Percentiles rank a stretch among this genome's conserved stretches.
These are phyloP conservation scores for Neopestalotiopsis sp. DNA, from an alignment of 2,329 filamentous ascomycete genomes.

Conservation along the genomic window DNA sequence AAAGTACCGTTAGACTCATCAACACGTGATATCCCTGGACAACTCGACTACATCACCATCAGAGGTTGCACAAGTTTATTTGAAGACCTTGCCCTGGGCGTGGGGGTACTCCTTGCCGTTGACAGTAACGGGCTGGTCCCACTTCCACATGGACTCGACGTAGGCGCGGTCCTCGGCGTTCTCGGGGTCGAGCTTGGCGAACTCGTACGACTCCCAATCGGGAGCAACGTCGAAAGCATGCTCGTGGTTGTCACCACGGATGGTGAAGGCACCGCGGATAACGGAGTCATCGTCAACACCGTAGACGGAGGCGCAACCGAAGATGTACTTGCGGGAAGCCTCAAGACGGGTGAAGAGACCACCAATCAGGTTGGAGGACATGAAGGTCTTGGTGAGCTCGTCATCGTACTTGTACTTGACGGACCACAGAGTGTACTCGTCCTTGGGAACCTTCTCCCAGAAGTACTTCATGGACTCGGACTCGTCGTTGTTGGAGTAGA, in stretches of 20 bases:
- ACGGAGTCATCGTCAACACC: constrained; percentile 87
- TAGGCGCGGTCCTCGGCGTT: constrained; percentile 85
- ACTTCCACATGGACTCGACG: constrained; percentile 86
- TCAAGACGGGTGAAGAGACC: constrained; percentile 98
- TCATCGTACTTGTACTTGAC: constrained; percentile 99
- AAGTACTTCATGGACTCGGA: constrained; percentile 91
- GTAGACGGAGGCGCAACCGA: constrained; percentile 89
- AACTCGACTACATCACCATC: constrained; percentile 5
- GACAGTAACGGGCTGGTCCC: constrained; percentile 83
- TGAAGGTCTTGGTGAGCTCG: constrained; percentile 96
- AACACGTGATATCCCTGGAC: constrained; percentile 18
- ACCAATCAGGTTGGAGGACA: constrained; percentile 98
- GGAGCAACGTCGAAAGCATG: constrained; percentile 96
- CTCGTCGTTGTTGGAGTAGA: constrained; percentile 96
- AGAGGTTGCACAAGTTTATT: constrained; percentile 62
- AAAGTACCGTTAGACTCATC: constrained; percentile 19
- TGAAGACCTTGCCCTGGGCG: constrained; percentile 98
- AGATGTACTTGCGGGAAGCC: constrained; percentile 96
- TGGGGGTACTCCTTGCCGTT: constrained; percentile 88
- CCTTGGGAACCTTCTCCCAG: constrained; percentile 94
- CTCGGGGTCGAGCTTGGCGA: constrained; percentile 92
- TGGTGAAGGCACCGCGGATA: constrained; percentile 90
- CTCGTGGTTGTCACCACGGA: constrained; percentile 85
- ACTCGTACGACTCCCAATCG: constrained; percentile 95
- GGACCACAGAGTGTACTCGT: constrained; percentile 95